Percentiles rank a stretch among this genome's conserved stretches.
phyloP scores from a whole-genome alignment of 306 rosid genomes.

The Gleditsia sinensis region DNA sequence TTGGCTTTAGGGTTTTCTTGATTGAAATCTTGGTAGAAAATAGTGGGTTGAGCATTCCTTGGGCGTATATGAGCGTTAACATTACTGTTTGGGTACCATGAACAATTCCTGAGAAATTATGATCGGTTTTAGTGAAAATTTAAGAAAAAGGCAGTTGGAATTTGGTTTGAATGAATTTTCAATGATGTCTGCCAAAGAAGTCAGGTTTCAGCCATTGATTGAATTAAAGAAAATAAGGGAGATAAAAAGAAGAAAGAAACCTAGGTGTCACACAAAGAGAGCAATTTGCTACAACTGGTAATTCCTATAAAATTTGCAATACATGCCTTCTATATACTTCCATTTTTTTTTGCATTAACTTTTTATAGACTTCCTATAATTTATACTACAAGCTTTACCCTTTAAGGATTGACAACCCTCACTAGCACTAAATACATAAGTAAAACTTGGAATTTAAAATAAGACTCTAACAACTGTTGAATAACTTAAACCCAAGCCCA shows the following conservation, averaged over 20 bases:
- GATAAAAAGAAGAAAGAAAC: not conserved
- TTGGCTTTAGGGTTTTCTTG: not conserved
- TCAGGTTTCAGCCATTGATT: not conserved
- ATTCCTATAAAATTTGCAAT: not conserved
- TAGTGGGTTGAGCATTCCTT: not conserved
- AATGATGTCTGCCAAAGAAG: not conserved
- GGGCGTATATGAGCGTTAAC: no score
- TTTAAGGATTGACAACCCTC: no score
- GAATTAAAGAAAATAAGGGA: not conserved
- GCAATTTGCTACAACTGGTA: not conserved
- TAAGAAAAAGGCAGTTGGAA: no score
- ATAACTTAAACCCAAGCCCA: not conserved
- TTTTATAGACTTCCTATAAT: not conserved
- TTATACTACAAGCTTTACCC: no score
- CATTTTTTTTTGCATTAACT: no score
- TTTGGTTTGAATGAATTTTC: no score
- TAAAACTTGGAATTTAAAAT: not conserved
- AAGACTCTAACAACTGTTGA: not conserved
- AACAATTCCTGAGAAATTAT: not conserved
- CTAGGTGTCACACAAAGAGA: not conserved
- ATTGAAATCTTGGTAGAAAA: not conserved
- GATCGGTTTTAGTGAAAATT: not conserved
- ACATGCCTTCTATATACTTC: no score
- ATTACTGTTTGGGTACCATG: not conserved
- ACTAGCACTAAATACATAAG: not conserved